These are phyloP conservation scores for Avena atlantica DNA, from an alignment of 176 grass and related monocot genomes.

Conservation along the genomic window DNA sequence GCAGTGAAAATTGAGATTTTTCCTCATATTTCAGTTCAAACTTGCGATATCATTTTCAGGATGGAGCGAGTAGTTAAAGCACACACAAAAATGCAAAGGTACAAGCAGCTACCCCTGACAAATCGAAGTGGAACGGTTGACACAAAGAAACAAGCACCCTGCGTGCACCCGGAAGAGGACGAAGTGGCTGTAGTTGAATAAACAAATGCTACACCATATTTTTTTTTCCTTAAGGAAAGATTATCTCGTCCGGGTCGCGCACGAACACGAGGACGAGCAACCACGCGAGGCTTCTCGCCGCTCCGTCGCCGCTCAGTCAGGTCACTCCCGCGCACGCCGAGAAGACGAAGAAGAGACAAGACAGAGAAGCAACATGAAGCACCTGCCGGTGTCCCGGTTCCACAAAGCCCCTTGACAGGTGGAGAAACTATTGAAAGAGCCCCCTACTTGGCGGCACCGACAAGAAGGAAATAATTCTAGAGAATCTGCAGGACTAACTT, in stretches of 20 bases:
- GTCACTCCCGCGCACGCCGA: background rate
- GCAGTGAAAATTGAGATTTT: no score
- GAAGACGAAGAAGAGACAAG: background rate
- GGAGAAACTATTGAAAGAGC: background rate
- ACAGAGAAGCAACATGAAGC: constrained; percentile 9
- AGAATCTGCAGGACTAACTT: background rate
- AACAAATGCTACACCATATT: background rate
- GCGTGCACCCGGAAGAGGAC: background rate
- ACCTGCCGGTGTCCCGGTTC: background rate
- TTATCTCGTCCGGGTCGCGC: background rate
- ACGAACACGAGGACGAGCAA: background rate
- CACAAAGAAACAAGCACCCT: background rate
- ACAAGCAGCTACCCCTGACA: background rate
- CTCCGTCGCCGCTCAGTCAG: background rate
- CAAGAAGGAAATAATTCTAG: background rate
- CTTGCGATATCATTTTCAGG: no score
- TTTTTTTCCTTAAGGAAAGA: background rate
- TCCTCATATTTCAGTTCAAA: no score
- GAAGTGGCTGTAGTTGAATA: background rate
- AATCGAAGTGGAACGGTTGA: background rate
- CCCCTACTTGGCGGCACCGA: background rate
- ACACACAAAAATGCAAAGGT: background rate
- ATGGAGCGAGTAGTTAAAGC: no score
- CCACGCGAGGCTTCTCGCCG: background rate
- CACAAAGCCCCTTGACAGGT: background rate